phyloP scores from a whole-genome alignment of 2,329 filamentous ascomycete species.

The Cordyceps cateniannulata region DNA sequence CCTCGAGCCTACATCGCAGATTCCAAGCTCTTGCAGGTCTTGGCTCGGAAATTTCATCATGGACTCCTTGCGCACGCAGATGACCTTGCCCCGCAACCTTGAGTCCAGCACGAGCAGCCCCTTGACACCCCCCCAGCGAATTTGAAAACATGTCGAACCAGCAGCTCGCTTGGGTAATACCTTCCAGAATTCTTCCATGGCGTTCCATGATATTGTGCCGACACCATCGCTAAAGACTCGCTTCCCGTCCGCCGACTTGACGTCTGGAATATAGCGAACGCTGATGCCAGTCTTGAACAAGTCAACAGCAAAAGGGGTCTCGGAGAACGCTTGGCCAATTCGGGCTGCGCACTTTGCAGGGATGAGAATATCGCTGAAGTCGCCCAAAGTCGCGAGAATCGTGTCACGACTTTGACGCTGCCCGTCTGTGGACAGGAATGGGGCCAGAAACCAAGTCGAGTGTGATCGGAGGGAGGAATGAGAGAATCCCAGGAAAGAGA shows the following conservation, averaged over 20 bases:
- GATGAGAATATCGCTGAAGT: slow-evolving; percentile 43
- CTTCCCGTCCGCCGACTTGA: slow-evolving; percentile 40
- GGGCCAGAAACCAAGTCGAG: slow-evolving; percentile 57
- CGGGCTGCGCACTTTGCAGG: slow-evolving; percentile 52
- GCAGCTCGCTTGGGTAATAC: slow-evolving; percentile 39
- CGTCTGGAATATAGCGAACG: slow-evolving; percentile 37
- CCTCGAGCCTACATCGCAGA: slow-evolving; percentile 62
- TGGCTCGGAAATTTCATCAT: slow-evolving; percentile 74
- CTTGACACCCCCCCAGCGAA: slow-evolving; percentile 69
- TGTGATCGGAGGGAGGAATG: too few relatives aligned
- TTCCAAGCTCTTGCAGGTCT: slow-evolving; percentile 53
- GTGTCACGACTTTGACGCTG: slow-evolving; percentile 29
- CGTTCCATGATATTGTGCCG: slow-evolving; percentile 59
- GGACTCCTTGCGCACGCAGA: slow-evolving; percentile 58
- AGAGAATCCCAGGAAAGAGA: slow-evolving; percentile 68
- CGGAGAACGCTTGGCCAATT: slow-evolving; percentile 65
- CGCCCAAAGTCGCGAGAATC: slow-evolving; percentile 42
- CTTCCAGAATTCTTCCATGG: slow-evolving; percentile 54
- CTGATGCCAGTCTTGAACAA: slow-evolving; percentile 34
- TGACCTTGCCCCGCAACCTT: slow-evolving; percentile 46
- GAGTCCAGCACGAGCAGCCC: slow-evolving; percentile 70
- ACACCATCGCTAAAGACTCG: slow-evolving; percentile 74
- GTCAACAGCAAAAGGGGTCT: slow-evolving; percentile 59
- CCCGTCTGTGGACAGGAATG: slow-evolving; percentile 33
- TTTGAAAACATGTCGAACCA: slow-evolving; percentile 63